phyloP scores from a whole-genome alignment of 768 basidiomycete species.

The Rhodocollybia butyracea region DNA sequence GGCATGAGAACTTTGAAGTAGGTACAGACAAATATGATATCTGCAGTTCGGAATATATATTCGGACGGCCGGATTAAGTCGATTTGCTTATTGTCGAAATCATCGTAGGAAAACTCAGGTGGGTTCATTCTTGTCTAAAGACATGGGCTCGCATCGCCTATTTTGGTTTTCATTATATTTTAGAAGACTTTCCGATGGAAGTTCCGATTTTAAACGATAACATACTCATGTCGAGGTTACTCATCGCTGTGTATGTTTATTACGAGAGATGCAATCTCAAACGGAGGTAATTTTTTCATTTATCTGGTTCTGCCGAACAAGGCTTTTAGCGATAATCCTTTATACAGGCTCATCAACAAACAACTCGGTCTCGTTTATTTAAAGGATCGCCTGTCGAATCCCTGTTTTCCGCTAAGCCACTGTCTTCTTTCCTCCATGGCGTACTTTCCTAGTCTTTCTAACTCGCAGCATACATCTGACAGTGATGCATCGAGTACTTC shows the following conservation, averaged over 20 bases:
- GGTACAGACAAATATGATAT: no score
- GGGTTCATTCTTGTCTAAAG: neutral
- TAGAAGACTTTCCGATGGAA: conserved; percentile 6
- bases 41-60: no score
- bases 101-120: neutral
- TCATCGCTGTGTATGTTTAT: conserved; percentile 5
- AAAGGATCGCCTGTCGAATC: neutral
- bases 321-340: neutral
- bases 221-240: neutral
- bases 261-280: neutral
- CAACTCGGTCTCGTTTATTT: neutral
- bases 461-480: neutral
- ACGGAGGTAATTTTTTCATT: conserved; percentile 1
- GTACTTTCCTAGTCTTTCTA: neutral
- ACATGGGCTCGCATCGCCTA: neutral
- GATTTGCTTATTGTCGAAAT: conserved; percentile 1
- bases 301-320: neutral
- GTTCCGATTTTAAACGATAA: conserved; percentile 1
- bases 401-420: neutral
- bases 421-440: neutral
- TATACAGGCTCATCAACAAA: neutral
- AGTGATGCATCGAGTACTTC: conserved; percentile 4
- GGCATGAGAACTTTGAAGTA: no score
- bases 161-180: neutral
- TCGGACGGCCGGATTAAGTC: no score